A percentile compares a stretch with the other conserved stretches of the same genome.
Conservation (phyloP, 2,329 filamentous ascomycete genomes). For the Fusarium vanettenii region DNA sequence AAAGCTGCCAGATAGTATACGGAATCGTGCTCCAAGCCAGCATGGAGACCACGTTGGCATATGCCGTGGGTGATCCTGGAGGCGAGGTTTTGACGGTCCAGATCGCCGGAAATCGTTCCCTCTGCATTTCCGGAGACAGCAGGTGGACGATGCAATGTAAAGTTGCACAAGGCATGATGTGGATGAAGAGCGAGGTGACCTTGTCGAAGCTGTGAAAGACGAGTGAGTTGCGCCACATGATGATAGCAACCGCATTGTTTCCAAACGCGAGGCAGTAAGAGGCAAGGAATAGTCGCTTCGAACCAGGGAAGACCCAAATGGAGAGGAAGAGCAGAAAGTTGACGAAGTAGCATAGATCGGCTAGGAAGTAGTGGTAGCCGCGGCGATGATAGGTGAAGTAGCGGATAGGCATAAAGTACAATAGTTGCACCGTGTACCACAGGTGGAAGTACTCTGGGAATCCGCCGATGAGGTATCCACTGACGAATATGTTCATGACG, state of each 20-base stretch:
- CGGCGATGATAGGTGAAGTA: slow-evolving; percentile 91
- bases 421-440: slow-evolving; percentile 89
- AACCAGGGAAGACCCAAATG: slow-evolving; percentile 90
- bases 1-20: slow-evolving; percentile 91
- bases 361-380: slow-evolving; percentile 96
- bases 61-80: slow-evolving; percentile 81
- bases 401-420: slow-evolving; percentile 97
- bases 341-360: slow-evolving; percentile 98
- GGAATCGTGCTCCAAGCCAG: slow-evolving; percentile 93
- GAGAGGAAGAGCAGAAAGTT: slow-evolving; percentile 85
- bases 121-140: slow-evolving; percentile 72
- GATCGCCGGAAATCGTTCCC: slow-evolving; percentile 82
- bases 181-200: slow-evolving; percentile 97
- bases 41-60: slow-evolving; percentile 83
- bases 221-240: slow-evolving; percentile 98
- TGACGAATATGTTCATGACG: slow-evolving; percentile 97
- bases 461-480: slow-evolving; percentile 91
- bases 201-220: slow-evolving; percentile 99
- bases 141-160: slow-evolving; percentile 94
- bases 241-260: slow-evolving; percentile 97
- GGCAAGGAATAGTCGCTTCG: slow-evolving; percentile 91
- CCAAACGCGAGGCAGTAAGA: slow-evolving; percentile 93
- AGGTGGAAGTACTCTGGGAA: slow-evolving; percentile 87
- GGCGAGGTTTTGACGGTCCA: slow-evolving; percentile 79
- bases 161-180: slow-evolving; percentile 97